phyloP scores from a whole-genome alignment of 2,329 filamentous ascomycete genomes.

The Beauveria sp. region DNA sequence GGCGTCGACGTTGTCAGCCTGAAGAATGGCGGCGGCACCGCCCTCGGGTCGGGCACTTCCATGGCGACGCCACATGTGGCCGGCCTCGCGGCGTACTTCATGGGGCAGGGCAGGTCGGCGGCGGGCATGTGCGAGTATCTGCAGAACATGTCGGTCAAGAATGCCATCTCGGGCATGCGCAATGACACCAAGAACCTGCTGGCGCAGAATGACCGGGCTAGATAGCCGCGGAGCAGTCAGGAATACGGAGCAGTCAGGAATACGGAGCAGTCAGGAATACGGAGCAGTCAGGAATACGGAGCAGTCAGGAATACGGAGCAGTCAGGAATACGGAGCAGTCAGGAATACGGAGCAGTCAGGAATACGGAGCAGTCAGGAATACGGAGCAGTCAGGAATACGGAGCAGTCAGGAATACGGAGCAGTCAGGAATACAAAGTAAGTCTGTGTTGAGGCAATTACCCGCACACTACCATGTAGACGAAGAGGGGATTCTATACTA shows the following conservation, averaged over 20 bases:
- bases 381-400: no score
- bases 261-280: no score
- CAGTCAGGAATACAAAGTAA: no score
- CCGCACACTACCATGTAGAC: background rate
- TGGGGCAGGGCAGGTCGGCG: background rate
- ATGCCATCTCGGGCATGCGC: background rate
- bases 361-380: no score
- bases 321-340: no score
- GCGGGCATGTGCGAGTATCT: background rate
- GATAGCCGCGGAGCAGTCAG: background rate
- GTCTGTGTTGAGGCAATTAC: background rate
- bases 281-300: no score
- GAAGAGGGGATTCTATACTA: background rate
- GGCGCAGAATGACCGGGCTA: conserved; percentile 2
- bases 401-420: no score
- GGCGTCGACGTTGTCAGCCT: background rate
- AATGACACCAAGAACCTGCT: conserved; percentile 4
- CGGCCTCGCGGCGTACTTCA: conserved; percentile 23
- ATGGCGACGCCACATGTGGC: conserved; percentile 35
- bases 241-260: background rate
- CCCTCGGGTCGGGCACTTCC: conserved; percentile 36
- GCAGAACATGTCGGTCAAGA: background rate
- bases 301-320: no score
- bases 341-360: no score
- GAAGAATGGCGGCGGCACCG: background rate